Conservation (phyloP, 352 stramenopile species). For the Globisporangium polare region DNA sequence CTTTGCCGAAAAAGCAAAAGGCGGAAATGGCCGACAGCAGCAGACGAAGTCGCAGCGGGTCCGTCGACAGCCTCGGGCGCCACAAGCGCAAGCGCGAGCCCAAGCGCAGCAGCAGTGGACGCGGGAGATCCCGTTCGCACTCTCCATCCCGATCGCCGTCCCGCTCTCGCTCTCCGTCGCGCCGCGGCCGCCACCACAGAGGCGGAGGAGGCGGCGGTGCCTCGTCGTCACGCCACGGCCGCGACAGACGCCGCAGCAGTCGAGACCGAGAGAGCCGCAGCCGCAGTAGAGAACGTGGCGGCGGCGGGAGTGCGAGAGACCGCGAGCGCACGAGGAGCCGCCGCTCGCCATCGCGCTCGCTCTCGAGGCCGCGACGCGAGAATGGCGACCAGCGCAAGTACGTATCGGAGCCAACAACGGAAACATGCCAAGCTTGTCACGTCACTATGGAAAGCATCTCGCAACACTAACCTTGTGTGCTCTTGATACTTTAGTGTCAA, state of each 20-base stretch:
- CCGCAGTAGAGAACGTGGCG: constrained; percentile 19
- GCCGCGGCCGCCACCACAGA: constrained; percentile 1
- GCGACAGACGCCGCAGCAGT: constrained; percentile 15
- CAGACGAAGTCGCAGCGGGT: constrained; percentile 47
- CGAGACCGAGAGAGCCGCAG: constrained; percentile 27
- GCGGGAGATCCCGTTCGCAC: constrained; percentile 14
- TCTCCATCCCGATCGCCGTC: constrained; percentile 27
- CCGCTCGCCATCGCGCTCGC: constrained; percentile 18
- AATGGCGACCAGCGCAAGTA: constrained; percentile 12
- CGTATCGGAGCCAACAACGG: not conserved
- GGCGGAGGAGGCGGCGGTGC: no score
- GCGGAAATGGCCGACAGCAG: not conserved
- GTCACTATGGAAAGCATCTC: not conserved
- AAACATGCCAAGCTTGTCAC: not conserved
- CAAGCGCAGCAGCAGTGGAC: constrained; percentile 7
- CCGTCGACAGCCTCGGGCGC: constrained; percentile 60
- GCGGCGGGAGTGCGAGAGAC: not conserved
- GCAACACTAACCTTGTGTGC: not conserved
- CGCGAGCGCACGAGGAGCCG: constrained; percentile 20
- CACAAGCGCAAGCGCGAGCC: constrained; percentile 15
- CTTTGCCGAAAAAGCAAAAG: no score
- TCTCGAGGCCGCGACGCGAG: constrained; percentile 14
- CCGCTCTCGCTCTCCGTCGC: constrained; percentile 19
- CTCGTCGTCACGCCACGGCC: constrained; percentile 1
- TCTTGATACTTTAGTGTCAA: not conserved